Evolutionary conservation across 2,329 filamentous ascomycete genomes (phyloP).

Genomic region (Tolypocladium sp.): DNA sequence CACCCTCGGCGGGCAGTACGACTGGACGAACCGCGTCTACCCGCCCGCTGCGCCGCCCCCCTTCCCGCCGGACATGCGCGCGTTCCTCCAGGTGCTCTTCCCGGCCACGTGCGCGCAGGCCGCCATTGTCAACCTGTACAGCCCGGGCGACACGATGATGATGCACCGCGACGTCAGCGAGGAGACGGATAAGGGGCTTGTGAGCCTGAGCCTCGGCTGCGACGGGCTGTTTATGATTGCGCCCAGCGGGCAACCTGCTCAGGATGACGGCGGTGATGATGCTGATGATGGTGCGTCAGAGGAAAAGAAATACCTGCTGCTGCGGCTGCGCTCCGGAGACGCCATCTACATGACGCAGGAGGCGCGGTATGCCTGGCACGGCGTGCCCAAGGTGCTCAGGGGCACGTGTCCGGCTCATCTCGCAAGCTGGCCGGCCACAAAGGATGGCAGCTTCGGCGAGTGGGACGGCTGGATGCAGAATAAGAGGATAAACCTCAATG

Average conservation of each 20-base stretch:
- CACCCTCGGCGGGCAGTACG: constrained; percentile 89
- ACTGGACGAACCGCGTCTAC: constrained; percentile 86
- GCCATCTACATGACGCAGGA: constrained; percentile 80
- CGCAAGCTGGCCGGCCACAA: constrained; percentile 60
- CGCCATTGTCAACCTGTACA: constrained; percentile 90
- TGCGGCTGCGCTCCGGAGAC: constrained; percentile 75
- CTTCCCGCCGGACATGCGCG: constrained; percentile 67
- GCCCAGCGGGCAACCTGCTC: constrained; percentile 44
- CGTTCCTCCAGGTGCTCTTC: constrained; percentile 61
- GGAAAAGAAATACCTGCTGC: constrained; percentile 41
- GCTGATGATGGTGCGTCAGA: constrained; percentile 5
- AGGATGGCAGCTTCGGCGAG: constrained; percentile 42
- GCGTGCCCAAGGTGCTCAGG: constrained; percentile 76
- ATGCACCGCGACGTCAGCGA: constrained; percentile 93
- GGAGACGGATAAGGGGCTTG: constrained; percentile 64
- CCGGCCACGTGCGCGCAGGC: constrained; percentile 73
- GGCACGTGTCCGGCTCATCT: constrained; percentile 71
- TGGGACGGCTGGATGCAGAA: constrained; percentile 84
- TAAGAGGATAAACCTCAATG: constrained; percentile 87
- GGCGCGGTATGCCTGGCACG: constrained; percentile 88
- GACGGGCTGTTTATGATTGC: constrained; percentile 84
- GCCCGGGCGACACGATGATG: constrained; percentile 81
- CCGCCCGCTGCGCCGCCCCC: constrained; percentile 55
- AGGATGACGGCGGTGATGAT: no score
- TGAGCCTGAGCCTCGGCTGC: constrained; percentile 84